Conservation (phyloP, 306 rosid species). For the Prosopis cineraria region DNA sequence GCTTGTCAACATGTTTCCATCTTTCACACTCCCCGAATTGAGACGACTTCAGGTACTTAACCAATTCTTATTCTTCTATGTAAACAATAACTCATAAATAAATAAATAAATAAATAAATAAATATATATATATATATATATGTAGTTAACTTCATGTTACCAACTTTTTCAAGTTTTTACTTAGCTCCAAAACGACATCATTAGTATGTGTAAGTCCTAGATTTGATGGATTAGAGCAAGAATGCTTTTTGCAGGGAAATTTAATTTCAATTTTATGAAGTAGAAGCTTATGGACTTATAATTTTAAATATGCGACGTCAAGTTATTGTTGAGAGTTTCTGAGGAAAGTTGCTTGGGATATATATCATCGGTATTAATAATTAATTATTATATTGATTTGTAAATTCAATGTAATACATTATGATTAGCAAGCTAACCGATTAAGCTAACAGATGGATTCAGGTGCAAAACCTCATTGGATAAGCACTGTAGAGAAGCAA, state of each 20-base stretch:
- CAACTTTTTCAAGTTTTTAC: neutral
- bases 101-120: too few relatives aligned
- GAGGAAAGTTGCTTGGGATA: neutral
- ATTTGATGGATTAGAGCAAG: neutral
- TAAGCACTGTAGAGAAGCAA: neutral
- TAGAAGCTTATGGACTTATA: neutral
- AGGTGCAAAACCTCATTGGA: constrained; percentile 23
- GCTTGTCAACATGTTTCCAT: constrained; percentile 27
- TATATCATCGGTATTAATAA: neutral
- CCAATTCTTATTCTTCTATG: neutral
- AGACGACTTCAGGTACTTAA: constrained; percentile 41
- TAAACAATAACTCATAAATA: neutral
- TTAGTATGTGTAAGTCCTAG: neutral
- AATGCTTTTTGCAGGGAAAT: neutral
- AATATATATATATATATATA: too few relatives aligned
- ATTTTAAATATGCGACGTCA: neutral
- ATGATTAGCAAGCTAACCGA: neutral
- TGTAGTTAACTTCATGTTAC: neutral
- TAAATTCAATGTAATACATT: neutral
- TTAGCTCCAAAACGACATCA: neutral
- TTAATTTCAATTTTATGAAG: neutral
- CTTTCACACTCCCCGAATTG: constrained; percentile 37
- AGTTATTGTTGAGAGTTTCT: neutral
- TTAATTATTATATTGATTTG: neutral
- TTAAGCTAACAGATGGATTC: constrained; percentile 24